Evolutionary conservation across 371 early-diverging fungal genomes (phyloP).

Genomic region (Syncephalis fuscata): DNA sequence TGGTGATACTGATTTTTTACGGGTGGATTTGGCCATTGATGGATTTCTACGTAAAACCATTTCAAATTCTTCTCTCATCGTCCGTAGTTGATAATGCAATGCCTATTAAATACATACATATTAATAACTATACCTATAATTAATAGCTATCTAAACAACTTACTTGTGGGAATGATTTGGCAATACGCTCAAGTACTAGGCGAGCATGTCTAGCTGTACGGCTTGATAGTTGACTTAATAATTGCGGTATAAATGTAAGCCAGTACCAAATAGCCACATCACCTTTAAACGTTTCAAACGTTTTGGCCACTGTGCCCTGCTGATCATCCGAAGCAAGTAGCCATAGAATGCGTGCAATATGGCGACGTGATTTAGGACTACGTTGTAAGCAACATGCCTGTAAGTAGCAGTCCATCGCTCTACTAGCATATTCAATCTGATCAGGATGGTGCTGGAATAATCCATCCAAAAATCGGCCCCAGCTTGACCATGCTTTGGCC

Average conservation of each 20-base stretch:
- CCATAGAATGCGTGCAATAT: constrained; percentile 84
- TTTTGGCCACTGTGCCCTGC: constrained; percentile 50
- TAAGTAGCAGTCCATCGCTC: constrained; percentile 93
- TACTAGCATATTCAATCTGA: constrained; percentile 68
- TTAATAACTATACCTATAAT: background rate
- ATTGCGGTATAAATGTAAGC: constrained; percentile 95
- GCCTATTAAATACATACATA: too few relatives aligned
- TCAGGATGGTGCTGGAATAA: constrained; percentile 68
- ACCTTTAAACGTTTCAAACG: constrained; percentile 77
- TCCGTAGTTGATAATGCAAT: constrained; percentile 84
- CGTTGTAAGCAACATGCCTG: constrained; percentile 88
- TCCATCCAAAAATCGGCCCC: constrained; percentile 91
- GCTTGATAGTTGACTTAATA: constrained; percentile 58
- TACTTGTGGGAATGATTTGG: constrained; percentile 90
- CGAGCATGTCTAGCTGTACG: constrained; percentile 68
- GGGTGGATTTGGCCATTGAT: too few relatives aligned
- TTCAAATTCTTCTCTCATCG: constrained; percentile 72
- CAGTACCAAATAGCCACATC: constrained; percentile 94
- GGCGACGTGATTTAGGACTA: constrained; percentile 75
- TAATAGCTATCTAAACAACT: constrained; percentile 1
- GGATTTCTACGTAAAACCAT: constrained; percentile 10
- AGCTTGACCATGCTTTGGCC: constrained; percentile 93
- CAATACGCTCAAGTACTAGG: constrained; percentile 75
- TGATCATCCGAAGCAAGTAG: constrained; percentile 80
- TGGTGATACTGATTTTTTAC: too few relatives aligned